Conservation (phyloP, 2,329 filamentous ascomycete genomes). For the Byssothecium circinans region DNA sequence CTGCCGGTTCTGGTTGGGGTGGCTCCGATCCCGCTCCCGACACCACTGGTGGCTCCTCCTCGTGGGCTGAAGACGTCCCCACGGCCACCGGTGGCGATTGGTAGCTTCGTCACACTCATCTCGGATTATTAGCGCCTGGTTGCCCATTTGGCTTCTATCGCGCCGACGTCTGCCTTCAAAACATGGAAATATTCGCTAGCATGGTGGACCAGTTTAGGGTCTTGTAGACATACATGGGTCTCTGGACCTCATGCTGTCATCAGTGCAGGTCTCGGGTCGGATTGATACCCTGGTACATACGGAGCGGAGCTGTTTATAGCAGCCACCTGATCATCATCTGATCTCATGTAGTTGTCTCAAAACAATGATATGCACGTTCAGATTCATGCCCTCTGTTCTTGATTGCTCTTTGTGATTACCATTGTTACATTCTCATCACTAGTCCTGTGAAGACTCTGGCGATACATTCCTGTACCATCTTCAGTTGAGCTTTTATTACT, state of each 20-base stretch:
- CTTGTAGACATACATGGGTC: background rate
- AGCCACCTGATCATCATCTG: background rate
- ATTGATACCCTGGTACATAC: too few species aligned
- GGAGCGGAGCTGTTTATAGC: too few species aligned
- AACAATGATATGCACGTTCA: background rate
- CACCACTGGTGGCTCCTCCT: constrained; percentile 13
- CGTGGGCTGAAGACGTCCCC: constrained; percentile 23
- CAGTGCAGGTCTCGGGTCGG: background rate
- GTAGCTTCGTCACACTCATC: background rate
- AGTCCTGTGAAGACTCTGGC: too few species aligned
- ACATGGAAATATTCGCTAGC: background rate
- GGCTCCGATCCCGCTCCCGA: constrained; percentile 4
- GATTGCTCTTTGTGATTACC: too few species aligned
- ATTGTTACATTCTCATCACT: too few species aligned
- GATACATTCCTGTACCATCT: too few species aligned
- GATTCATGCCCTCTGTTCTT: background rate
- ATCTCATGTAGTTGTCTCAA: background rate
- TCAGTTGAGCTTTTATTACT: too few species aligned
- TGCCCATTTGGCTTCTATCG: background rate
- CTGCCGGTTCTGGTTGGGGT: too few species aligned
- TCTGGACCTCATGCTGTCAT: background rate
- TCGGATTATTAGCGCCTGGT: background rate
- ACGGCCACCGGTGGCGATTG: constrained; percentile 15
- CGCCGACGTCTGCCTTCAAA: background rate
- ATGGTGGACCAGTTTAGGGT: background rate